Conservation (phyloP, 306 rosid genomes). For the Carpinus fangiana region DNA sequence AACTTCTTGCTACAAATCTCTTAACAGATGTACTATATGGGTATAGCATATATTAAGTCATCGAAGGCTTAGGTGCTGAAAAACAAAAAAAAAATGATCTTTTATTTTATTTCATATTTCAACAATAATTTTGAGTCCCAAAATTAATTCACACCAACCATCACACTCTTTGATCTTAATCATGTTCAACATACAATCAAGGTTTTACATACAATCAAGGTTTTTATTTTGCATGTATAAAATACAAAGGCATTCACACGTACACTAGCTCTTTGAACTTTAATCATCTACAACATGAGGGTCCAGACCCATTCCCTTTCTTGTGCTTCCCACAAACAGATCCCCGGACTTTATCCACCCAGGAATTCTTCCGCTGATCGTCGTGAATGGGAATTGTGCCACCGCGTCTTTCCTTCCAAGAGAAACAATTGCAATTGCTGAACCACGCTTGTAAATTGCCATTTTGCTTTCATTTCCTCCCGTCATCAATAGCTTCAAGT, state of each 20-base stretch:
- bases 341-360: conserved; percentile 67
- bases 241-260: conserved; percentile 10
- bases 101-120: background rate
- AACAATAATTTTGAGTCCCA: background rate
- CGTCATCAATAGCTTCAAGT: conserved; percentile 49
- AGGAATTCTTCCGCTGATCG: conserved; percentile 57
- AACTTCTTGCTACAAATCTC: too few species aligned
- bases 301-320: conserved; percentile 62
- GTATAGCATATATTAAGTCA: too few species aligned
- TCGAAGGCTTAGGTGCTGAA: too few species aligned
- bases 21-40: too few species aligned
- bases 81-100: too few species aligned
- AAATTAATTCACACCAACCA: background rate
- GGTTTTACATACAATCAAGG: background rate
- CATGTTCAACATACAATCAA: background rate
- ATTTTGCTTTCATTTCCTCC: conserved; percentile 48
- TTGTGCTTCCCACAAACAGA: conserved; percentile 71
- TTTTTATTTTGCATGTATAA: background rate
- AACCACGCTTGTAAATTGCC: conserved; percentile 47
- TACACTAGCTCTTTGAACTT: background rate
- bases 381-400: conserved; percentile 59
- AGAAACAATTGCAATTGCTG: conserved; percentile 55
- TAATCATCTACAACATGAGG: conserved; percentile 25
- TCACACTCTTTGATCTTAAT: background rate
- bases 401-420: conserved; percentile 76